Base-by-base conservation (phyloP, 805 yeast genomes). In the Priceomyces medius region DNA sequence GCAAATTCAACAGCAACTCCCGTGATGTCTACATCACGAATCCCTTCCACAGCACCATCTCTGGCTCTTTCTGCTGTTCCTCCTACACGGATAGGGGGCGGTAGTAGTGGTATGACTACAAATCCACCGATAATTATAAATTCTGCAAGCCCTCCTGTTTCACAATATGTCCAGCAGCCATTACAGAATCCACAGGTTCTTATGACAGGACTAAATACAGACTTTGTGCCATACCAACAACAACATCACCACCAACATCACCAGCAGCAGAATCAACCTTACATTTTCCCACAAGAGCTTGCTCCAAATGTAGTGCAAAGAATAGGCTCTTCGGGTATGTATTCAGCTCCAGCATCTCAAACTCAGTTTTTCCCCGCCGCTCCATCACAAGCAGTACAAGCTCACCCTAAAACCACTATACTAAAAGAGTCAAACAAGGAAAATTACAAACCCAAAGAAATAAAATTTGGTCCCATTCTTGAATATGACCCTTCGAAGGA, bases 401-500 rank as follows among this genome's bases (percentile, higher is more conserved):
- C 16, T 17, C 34, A 12, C 10, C 34, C 9, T 5, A 16, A 7
- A 9, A 12, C 6, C 16, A 9, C 34, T 5, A 4, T 19, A 13
- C 19, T 14, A 13, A 42, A 38, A 37, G 47, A 42, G 20, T 37
- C 45, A n/a, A 48, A 52, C 37, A 46, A 58, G 43, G 62, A 61
- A 45, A 46, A 49, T 48, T 12, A 43, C 24, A 50, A 46, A 40
- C 58, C 61, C 12, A 56, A 49, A 36, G 60, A 54, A 29, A 64
- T 68, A 37, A 64, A 58, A 40, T 66, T 66, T 47, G 68, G 71
- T 23, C 71, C 74, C 6, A 67, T 68, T 45, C 43, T 68, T 31
- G 72, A 55, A 41, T 68, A 68, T 40, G 71, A 68, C 44, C 73
- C 74, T 9, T 63, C 71, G 12, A 61, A 58, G 35, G 63, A 54